A percentile compares a stretch with the other conserved stretches of the same genome.
phyloP scores from a whole-genome alignment of 306 rosid genomes.

The Trifolium repens region DNA sequence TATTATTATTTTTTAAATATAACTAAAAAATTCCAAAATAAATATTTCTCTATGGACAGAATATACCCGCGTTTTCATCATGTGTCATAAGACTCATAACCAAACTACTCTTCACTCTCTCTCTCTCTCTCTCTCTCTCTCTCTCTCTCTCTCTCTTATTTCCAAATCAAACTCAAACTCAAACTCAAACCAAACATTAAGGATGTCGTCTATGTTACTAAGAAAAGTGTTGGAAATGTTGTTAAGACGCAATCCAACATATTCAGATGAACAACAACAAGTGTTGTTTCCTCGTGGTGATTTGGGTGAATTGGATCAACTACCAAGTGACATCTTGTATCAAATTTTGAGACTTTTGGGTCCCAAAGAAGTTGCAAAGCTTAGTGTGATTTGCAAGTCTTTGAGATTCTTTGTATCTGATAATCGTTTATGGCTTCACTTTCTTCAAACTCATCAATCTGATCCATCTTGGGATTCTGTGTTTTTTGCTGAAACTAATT shows the following conservation, averaged over 20 bases:
- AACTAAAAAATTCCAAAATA: no score
- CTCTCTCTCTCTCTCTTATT: constrained; percentile 20
- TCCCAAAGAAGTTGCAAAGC: constrained; percentile 67
- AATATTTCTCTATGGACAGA: background rate
- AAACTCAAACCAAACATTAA: background rate
- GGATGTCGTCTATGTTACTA: constrained; percentile 62
- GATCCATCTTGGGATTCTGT: constrained; percentile 62
- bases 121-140: constrained; percentile 17
- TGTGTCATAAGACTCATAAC: background rate
- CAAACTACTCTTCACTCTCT: background rate
- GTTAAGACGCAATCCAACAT: constrained; percentile 8
- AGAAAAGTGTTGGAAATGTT: constrained; percentile 67
- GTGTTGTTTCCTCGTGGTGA: background rate
- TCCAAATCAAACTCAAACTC: background rate
- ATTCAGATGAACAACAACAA: background rate
- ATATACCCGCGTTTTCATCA: background rate
- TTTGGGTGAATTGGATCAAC: constrained; percentile 56
- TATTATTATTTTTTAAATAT: no score
- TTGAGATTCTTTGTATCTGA: constrained; percentile 54
- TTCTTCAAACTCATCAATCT: constrained; percentile 51
- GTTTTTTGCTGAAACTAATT: constrained; percentile 62
- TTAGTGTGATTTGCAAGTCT: constrained; percentile 53
- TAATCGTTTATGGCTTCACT: constrained; percentile 66
- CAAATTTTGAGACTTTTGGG: constrained; percentile 65
- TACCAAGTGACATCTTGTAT: constrained; percentile 66